Evolutionary conservation across 306 rosid species (phyloP), one percentile per base, ranked within the genome.

Genomic region (Rosa persica): DNA sequence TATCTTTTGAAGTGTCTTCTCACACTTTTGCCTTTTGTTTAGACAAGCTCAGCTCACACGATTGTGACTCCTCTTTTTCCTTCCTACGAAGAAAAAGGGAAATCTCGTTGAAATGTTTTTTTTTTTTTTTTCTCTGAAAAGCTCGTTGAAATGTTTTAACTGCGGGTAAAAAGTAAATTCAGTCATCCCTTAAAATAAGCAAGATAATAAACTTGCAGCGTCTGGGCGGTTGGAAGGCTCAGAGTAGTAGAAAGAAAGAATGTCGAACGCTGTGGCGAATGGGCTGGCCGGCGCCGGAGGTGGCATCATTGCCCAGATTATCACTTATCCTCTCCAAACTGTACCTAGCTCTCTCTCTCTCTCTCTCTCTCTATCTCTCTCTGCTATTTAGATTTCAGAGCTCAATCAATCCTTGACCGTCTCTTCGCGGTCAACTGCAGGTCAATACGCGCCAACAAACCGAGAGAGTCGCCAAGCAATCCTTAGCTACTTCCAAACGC

Each of bases 371-470:
- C 49, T 9, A 30, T 12, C 9, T 34, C 8, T 38, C 22, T 30
- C 44, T 5, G 6, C 42, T 39, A 39, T 39, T 39, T 39, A 5
- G 44, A 43, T 43, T 36, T 16, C 22, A 20, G 58, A 52, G 38
- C 71, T 30, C 71, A 66, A 4, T 55, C 46, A 51, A 51, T 51
- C 57, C 67, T 1, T 57, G 27, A 57, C 34, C 9, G 30, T 72
- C 76, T 52, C 6, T 54, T n/a, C 0, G 23, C 23, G 77, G 77
- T 40, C 23, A 74, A 74, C 72, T 67, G 51, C 85, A 90, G 97
- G 97, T 92, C 15, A 90, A 92, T 73, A 92, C 95, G 13, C 93
- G 97, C 74, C 95, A 92, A 82, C 97, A 92, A 83, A 92, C 95
- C 12, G 95, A 92, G 80, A 90, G 97, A 82, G 79, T 89, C 4